A percentile compares a stretch with the other conserved stretches of the same genome.
Conservation (phyloP, 1,284 basidiomycete genomes). For the Cutaneotrichosporon dermatis region DNA sequence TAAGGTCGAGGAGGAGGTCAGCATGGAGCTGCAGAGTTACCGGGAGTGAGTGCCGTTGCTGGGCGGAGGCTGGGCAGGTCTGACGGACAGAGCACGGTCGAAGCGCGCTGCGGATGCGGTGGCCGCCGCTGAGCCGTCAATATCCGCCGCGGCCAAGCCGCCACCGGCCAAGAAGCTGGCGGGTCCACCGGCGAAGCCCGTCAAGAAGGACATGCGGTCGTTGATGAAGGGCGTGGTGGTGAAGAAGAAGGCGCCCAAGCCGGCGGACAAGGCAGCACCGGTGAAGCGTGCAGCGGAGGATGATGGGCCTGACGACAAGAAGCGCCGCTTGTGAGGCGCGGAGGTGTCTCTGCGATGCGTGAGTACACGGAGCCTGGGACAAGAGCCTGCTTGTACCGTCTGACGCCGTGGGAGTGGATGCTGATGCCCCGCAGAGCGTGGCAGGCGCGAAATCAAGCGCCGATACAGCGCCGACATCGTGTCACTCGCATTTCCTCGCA, state of each 20-base stretch:
- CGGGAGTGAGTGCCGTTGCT: conserved; percentile 9
- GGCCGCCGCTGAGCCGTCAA: conserved; percentile 15
- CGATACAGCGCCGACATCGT: too few relatives aligned
- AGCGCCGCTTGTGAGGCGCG: not conserved
- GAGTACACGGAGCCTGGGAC: too few relatives aligned
- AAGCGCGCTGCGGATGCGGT: conserved; percentile 3
- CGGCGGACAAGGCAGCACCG: not conserved
- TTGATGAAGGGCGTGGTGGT: conserved; percentile 49
- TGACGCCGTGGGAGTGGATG: too few relatives aligned
- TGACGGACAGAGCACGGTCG: not conserved
- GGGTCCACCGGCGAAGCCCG: conserved; percentile 28
- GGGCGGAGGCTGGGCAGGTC: too few relatives aligned
- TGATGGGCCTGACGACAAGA: not conserved
- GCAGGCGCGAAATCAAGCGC: too few relatives aligned
- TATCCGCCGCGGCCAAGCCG: conserved; percentile 3
- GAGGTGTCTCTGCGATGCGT: too few relatives aligned
- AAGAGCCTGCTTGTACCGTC: too few relatives aligned
- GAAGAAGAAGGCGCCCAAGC: conserved; percentile 40
- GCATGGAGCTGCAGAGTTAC: conserved; percentile 53
- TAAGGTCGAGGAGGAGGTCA: conserved; percentile 66
- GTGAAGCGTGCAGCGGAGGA: not conserved
- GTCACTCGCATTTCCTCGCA: too few relatives aligned
- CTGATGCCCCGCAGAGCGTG: too few relatives aligned
- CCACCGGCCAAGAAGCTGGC: conserved; percentile 11
- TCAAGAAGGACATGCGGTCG: conserved; percentile 44